Base-by-base conservation (phyloP, 2,329 filamentous ascomycete genomes). In the Seiridium unicorne region DNA sequence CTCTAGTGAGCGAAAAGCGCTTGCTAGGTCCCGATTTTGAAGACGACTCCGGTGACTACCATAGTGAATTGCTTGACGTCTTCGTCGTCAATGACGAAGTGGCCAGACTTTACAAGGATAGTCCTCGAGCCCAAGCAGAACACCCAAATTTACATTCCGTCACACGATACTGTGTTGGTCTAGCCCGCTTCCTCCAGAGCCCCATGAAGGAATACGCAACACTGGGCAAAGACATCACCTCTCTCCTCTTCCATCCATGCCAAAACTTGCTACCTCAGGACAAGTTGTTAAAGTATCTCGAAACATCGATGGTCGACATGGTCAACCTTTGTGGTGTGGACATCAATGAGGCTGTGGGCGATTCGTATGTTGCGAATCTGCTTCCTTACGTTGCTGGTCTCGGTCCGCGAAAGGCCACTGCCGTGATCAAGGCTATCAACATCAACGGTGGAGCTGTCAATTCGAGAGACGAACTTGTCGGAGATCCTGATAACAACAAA, bases 281-380 rank as follows among this genome's bases (percentile, higher is more conserved):
- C 44, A 93, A 96, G 77, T 82, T 99, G 44, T 79, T 89, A 63
- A 93, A 91, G 72, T 87, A 92, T 62, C 83, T 99, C 13, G 95
- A 99, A 70, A 96, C 91, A n/a, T 92, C 94, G 49, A 91, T 99
- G 87, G 94, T 99, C 9, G 95, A 99, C 72, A 97, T 97, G 84
- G 95, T 99, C 67, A 99, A 99, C 73, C 86, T 99, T 48, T 93
- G 93, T 51, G 95, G 95, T 70, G 92, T 99, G 44, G 92, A 98
- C 69, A 90, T 99, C 70, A 97, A 97, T 68, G 93, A 97, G 65
- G 93, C 93, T 11, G 88, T 96, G 59, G 83, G 82, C 47, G 92
- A 97, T 73, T 72, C 87, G 1, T 92, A 95, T 69, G 90, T 91
- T 7, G 92, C 93, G 11, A 95, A 94, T 65, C 83, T 99, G 1